A percentile compares a stretch with the other conserved stretches of the same genome.
phyloP scores from a whole-genome alignment of 2,329 filamentous ascomycete genomes.

The Aspergillus aculeatinus region DNA sequence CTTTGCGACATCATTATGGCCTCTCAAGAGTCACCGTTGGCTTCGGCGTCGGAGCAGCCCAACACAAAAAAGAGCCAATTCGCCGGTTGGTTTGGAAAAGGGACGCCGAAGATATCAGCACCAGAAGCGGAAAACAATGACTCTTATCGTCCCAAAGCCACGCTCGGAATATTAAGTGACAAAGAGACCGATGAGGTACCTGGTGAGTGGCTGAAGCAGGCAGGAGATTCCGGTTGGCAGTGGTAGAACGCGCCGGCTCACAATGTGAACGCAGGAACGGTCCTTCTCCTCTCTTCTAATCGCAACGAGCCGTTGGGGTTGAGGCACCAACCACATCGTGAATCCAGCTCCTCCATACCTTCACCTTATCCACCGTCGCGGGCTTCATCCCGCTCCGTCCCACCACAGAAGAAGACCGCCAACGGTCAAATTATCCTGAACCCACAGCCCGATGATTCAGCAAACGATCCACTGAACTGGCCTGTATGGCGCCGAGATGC shows the following conservation, averaged over 20 bases:
- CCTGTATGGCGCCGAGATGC: constrained; percentile 74
- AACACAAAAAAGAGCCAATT: constrained; percentile 16
- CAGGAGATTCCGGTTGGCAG: background rate
- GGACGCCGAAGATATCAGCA: constrained; percentile 5
- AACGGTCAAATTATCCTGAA: constrained; percentile 85
- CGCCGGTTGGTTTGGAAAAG: constrained; percentile 20
- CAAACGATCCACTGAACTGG: constrained; percentile 94
- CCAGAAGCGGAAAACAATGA: constrained; percentile 14
- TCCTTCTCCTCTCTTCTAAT: constrained; percentile 60
- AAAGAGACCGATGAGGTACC: constrained; percentile 81
- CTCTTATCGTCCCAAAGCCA: constrained; percentile 49
- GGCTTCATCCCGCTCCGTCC: constrained; percentile 37
- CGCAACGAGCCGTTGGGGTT: constrained; percentile 64
- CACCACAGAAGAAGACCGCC: constrained; percentile 68
- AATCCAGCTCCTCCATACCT: constrained; percentile 56
- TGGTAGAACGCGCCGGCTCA: background rate
- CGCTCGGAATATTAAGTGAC: constrained; percentile 80
- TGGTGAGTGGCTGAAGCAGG: constrained; percentile 52
- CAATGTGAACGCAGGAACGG: constrained; percentile 50
- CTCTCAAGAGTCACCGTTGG: background rate
- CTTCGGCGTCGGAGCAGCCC: background rate
- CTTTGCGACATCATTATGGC: constrained; percentile 2
- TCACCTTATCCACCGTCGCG: constrained; percentile 43
- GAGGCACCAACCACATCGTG: constrained; percentile 61
- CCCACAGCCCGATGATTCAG: constrained; percentile 86